phyloP scores from a whole-genome alignment of 2,329 filamentous ascomycete species.

The Berkeleyomyces basicola region DNA sequence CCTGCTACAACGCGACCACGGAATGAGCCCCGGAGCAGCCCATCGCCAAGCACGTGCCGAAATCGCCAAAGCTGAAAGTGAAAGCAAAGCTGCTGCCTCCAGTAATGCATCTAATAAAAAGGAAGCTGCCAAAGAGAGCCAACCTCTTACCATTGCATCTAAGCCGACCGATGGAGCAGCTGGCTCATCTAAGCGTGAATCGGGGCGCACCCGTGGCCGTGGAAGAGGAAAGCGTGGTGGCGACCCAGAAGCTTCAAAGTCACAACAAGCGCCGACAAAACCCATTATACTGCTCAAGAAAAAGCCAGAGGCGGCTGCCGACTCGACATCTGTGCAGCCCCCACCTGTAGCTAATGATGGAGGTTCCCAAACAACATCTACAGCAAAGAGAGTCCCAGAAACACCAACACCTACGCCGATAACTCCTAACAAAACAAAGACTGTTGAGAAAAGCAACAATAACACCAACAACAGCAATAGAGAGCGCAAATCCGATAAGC shows the following conservation, averaged over 20 bases:
- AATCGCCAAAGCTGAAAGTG: constrained; percentile 38
- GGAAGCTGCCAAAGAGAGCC: background rate
- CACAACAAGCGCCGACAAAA: constrained; percentile 16
- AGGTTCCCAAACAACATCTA: constrained; percentile 17
- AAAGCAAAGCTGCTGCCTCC: constrained; percentile 22
- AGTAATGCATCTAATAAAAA: background rate
- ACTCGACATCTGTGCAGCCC: constrained; percentile 5
- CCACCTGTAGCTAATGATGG: constrained; percentile 15
- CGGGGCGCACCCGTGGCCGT: constrained; percentile 16
- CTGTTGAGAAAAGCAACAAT: background rate
- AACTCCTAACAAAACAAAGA: constrained; percentile 18
- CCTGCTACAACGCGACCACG: constrained; percentile 49
- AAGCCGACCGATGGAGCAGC: constrained; percentile 7
- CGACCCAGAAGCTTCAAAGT: constrained; percentile 18
- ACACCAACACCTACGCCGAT: constrained; percentile 19
- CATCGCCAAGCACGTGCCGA: constrained; percentile 44
- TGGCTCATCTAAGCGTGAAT: background rate
- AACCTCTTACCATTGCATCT: constrained; percentile 5
- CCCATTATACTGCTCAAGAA: constrained; percentile 28
- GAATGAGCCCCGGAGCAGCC: constrained; percentile 45
- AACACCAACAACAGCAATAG: background rate
- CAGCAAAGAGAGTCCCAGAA: constrained; percentile 13
- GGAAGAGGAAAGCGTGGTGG: constrained; percentile 24
- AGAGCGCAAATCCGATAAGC: constrained; percentile 21
- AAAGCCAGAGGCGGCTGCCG: constrained; percentile 20